A percentile compares a stretch with the other conserved stretches of the same genome.
Evolutionary conservation across 441 rosid genomes (phyloP).

Genomic region (Viola pubescens): DNA sequence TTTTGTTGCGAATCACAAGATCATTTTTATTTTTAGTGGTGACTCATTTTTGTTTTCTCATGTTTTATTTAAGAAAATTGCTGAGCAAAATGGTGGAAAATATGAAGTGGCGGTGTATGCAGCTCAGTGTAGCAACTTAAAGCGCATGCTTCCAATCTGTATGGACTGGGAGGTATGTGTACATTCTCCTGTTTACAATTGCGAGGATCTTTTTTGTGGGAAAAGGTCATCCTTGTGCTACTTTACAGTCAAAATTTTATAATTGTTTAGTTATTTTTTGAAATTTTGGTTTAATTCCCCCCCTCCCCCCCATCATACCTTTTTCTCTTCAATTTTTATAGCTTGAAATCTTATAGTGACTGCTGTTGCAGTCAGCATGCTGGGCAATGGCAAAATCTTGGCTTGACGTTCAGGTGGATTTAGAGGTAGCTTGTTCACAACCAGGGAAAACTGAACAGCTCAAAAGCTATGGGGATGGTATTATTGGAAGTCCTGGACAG

Average conservation of each 20-base stretch:
- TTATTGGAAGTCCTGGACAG: constrained; percentile 60
- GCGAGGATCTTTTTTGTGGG: not conserved
- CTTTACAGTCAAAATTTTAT: not conserved
- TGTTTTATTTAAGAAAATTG: constrained; percentile 53
- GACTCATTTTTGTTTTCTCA: constrained; percentile 6
- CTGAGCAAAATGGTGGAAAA: constrained; percentile 79
- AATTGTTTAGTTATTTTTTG: not conserved
- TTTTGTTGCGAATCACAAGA: not conserved
- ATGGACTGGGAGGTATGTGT: constrained; percentile 91
- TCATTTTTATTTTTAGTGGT: constrained; percentile 10
- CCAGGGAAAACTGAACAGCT: constrained; percentile 65
- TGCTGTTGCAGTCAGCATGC: constrained; percentile 77
- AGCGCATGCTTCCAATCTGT: constrained; percentile 82
- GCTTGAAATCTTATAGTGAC: constrained; percentile 11
- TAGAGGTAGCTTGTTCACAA: constrained; percentile 62
- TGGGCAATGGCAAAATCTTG: constrained; percentile 99
- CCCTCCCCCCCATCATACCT: no score
- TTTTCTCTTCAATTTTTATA: not conserved
- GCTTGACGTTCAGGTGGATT: constrained; percentile 96
- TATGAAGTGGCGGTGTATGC: constrained; percentile 90
- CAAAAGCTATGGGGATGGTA: constrained; percentile 46
- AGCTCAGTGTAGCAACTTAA: constrained; percentile 79
- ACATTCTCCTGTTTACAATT: constrained; percentile 4
- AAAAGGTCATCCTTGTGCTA: not conserved
- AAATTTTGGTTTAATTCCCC: no score